phyloP scores from a whole-genome alignment of 768 basidiomycete genomes.

The Leccinum boreale region DNA sequence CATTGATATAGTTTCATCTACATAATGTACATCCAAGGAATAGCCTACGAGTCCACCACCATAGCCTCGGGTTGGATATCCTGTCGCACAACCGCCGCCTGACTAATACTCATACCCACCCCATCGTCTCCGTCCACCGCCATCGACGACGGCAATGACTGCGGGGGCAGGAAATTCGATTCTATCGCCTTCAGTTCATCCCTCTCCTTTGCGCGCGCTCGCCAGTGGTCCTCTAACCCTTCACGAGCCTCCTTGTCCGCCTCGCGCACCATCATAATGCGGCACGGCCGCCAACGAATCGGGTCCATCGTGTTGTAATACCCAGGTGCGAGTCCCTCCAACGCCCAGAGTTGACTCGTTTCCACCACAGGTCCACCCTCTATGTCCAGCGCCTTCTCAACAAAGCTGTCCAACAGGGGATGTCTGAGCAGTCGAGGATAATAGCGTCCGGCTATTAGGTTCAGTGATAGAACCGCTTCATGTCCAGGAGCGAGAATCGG shows the following conservation, averaged over 20 bases:
- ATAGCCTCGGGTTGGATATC: slow-evolving; percentile 14
- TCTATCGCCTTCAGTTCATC: slow-evolving; percentile 20
- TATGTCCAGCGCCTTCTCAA: slow-evolving; percentile 39
- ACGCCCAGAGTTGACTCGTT: slow-evolving; percentile 58
- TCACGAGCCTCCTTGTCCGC: slow-evolving; percentile 49
- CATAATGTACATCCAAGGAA: not conserved
- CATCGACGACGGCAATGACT: slow-evolving; percentile 3
- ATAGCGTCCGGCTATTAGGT: slow-evolving; percentile 75
- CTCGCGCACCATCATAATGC: slow-evolving; percentile 59
- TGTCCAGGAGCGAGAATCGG: slow-evolving; percentile 57
- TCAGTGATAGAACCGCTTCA: slow-evolving; percentile 66
- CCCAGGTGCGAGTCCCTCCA: slow-evolving; percentile 70
- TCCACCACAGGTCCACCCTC: slow-evolving; percentile 38
- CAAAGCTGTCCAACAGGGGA: slow-evolving; percentile 46
- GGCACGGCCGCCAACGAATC: slow-evolving; percentile 47
- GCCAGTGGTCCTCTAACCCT: slow-evolving; percentile 42
- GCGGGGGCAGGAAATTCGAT: slow-evolving; percentile 10
- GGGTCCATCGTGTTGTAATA: slow-evolving; percentile 70
- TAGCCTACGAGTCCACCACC: slow-evolving; percentile 16
- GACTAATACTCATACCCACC: slow-evolving; percentile 3
- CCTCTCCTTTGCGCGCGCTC: slow-evolving; percentile 29
- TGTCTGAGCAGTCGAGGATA: slow-evolving; percentile 71
- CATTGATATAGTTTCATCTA: not conserved
- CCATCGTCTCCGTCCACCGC: not conserved
- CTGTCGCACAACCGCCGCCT: not conserved